Evolutionary conservation across 2,329 filamentous ascomycete genomes (phyloP), one percentile per base, ranked within the genome.

Genomic region (Ophiostoma sp.): DNA sequence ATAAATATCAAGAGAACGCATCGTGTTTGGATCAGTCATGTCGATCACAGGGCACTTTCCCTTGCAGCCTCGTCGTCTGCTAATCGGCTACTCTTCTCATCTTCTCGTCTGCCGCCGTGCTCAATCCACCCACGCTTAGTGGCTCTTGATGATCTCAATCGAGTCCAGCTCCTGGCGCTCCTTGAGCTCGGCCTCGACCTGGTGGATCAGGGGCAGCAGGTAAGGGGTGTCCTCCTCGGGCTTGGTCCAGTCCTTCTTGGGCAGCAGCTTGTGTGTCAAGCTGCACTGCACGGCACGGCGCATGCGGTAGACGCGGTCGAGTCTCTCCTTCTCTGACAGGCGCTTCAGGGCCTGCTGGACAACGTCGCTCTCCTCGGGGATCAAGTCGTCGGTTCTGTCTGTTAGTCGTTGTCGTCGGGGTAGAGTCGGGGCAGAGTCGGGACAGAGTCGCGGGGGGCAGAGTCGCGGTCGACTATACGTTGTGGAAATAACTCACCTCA

Each of bases 271-370:
- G 80, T 89, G 87, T 77, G 84, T 80, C 78, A 87, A 80, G 77
- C 84, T 87, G 80, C 83, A 84, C 83, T 99, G 95, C 83, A 96
- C 89, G 77, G 95, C 94, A 83, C 95, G 90, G 84, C 95, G 92
- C 82, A 99, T 88, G 79, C 95, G 94, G 90, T 93, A 99, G 80
- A 98, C 89, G 80, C 95, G 94, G 85, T 99, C 95, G 84, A 98
- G 98, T 77, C 90, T 87, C 80, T 95, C 92, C 85, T 96, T 92
- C 77, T 92, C 87, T 71, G 91, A 88, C 73, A 99, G 91, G 80
- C 95, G 93, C 87, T 92, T 91, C 78, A 99, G 87, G 74, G 95
- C 95, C 76, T 90, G 87, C 81, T 95, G 90, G 77, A 97, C 93
- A 71, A 85, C 83, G 77, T 95, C 91, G 85, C 87, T 90, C 84